Base-by-base conservation (phyloP, 2,329 filamentous ascomycete species). In the Anthostomella pinea region DNA sequence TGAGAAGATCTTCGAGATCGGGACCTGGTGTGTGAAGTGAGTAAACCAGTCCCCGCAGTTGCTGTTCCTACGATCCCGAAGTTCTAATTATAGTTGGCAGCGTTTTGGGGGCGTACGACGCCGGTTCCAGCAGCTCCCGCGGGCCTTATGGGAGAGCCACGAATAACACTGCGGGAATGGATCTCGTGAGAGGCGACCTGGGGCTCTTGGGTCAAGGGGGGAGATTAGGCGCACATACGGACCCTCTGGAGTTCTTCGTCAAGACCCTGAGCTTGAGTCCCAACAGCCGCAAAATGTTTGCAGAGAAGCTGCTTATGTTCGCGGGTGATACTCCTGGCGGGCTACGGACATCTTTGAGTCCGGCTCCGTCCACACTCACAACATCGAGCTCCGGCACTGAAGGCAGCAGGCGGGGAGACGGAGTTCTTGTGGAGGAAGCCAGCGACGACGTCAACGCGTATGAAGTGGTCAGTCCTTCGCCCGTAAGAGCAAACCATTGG, bases 1-100 rank as follows among this genome's bases (percentile, higher is more conserved):
- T 34, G 68, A 70, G 40, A 70, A 71, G 50, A 70, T 71, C n/a
- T 71, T 69, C 39, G 66, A 70, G 43, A 67, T 71, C 25, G 66
- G 65, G 9, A 64, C 62, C 0, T 69, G 66, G 64, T 59, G 63
- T 20, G 65, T 70, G 44, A 67, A 33, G 31, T 25, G 22, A 33
- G 31, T 25, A 13, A 27, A 15, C 8, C 13, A 8, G 7, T 15
- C 25, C 6, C 6, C 9, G 6, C 8, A 27, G 21, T 22, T 22
- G 21, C 11, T n/a, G n/a, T n/a, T n/a, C n/a, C n/a, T n/a, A n/a
- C n/a, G n/a, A n/a, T n/a, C n/a, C n/a, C n/a, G 10, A n/a, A 10
- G 6, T 16, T 14, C 13, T 15, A n/a, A n/a, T n/a, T n/a, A n/a
- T n/a, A n/a, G n/a, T 15, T 13, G 6, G 7, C 13, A 31, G 68